Conservation (phyloP, 2,329 filamentous ascomycete genomes). For the Periconia sp. region DNA sequence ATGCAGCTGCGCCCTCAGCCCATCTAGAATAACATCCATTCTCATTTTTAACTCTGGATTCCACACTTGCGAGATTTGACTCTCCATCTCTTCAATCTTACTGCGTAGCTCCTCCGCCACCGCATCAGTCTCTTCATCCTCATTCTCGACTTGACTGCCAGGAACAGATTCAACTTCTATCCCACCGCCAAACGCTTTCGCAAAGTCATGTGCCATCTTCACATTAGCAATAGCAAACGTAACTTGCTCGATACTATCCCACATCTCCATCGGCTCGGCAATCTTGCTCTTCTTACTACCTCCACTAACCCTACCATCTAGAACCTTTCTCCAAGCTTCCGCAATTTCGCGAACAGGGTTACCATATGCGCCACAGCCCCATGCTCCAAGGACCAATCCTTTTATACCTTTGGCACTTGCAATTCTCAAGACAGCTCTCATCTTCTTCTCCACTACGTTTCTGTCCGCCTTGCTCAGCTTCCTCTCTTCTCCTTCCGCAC, state of each 20-base stretch:
- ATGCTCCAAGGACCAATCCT: slow-evolving; percentile 65
- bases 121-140: slow-evolving; percentile 29
- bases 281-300: slow-evolving; percentile 27
- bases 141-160: slow-evolving; percentile 45
- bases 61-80: slow-evolving; percentile 40
- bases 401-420: slow-evolving; percentile 50
- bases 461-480: slow-evolving; percentile 50
- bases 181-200: slow-evolving; percentile 53
- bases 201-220: slow-evolving; percentile 61
- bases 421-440: slow-evolving; percentile 64
- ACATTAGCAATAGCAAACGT: slow-evolving; percentile 65
- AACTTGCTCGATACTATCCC: slow-evolving; percentile 58
- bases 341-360: slow-evolving; percentile 67
- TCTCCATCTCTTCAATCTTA: slow-evolving; percentile 46
- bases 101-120: slow-evolving; percentile 34
- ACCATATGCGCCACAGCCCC: slow-evolving; percentile 69
- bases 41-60: slow-evolving; percentile 42
- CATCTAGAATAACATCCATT: slow-evolving; percentile 35
- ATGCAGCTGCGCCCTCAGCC: slow-evolving; percentile 34
- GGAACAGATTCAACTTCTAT: slow-evolving; percentile 45
- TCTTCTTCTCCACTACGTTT: slow-evolving; percentile 59
- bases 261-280: slow-evolving; percentile 33
- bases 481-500: slow-evolving; percentile 34
- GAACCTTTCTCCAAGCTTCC: slow-evolving; percentile 57
- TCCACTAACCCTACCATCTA: slow-evolving; percentile 25